phyloP scores from a whole-genome alignment of 495 filamentous ascomycete species.

The Trichoderma erinaceum region DNA sequence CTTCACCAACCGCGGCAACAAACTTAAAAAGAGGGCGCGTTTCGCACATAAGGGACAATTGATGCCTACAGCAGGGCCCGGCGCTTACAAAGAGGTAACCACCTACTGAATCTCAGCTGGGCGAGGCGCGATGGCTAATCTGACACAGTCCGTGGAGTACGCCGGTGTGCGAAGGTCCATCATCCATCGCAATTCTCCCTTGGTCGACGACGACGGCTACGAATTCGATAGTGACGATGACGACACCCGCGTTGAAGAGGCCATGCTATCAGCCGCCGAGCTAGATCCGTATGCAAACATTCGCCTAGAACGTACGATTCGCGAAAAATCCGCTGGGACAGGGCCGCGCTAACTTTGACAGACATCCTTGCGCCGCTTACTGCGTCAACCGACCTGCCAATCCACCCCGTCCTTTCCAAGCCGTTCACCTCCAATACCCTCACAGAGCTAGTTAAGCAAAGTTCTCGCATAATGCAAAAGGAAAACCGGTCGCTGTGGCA shows the following conservation, averaged over 20 bases:
- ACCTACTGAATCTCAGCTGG: neutral
- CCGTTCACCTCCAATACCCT: constrained; percentile 77
- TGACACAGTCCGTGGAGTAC: constrained; percentile 67
- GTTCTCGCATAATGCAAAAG: constrained; percentile 63
- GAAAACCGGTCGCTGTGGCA: constrained; percentile 70
- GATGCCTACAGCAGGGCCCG: constrained; percentile 60
- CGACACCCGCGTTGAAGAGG: constrained; percentile 56
- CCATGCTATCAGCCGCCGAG: constrained; percentile 62
- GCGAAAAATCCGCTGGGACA: neutral
- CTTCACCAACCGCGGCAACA: constrained; percentile 85
- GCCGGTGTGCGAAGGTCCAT: constrained; percentile 80
- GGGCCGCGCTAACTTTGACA: constrained; percentile 34
- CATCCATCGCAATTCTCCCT: constrained; percentile 63
- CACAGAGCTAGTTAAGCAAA: constrained; percentile 66
- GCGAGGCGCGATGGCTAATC: constrained; percentile 18
- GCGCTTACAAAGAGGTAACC: constrained; percentile 76
- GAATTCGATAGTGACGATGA: constrained; percentile 78
- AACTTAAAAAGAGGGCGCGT: constrained; percentile 74
- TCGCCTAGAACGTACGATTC: constrained; percentile 67
- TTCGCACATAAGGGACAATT: constrained; percentile 73
- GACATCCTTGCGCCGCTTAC: constrained; percentile 84
- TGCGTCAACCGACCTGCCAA: constrained; percentile 74
- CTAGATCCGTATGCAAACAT: constrained; percentile 80
- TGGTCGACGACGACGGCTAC: constrained; percentile 83
- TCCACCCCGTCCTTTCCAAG: constrained; percentile 75